Percentiles rank a stretch among this genome's conserved stretches.
phyloP scores from a whole-genome alignment of 106 monocot species.

The Dendrobium catenatum region DNA sequence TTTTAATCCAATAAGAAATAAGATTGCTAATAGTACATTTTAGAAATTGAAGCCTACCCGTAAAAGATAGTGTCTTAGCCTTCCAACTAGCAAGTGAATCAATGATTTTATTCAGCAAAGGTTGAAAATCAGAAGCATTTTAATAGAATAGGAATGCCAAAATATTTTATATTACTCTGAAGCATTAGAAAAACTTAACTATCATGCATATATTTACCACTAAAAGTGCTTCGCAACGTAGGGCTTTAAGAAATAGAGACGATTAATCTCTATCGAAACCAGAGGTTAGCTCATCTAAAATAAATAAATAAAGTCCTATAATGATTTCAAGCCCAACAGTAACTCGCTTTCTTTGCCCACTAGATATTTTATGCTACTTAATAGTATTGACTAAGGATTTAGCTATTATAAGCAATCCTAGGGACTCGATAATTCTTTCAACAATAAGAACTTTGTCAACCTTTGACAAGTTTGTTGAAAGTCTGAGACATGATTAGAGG shows the following conservation, averaged over 20 bases:
- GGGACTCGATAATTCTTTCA: conserved; percentile 91
- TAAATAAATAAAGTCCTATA: conserved; percentile 85
- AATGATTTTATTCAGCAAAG: too few relatives aligned
- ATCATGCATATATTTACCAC: conserved; percentile 89
- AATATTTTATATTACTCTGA: too few relatives aligned
- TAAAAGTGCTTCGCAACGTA: conserved; percentile 85
- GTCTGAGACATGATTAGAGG: conserved; percentile 30
- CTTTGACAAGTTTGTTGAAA: conserved; percentile 59
- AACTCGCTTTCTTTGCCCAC: conserved; percentile 91
- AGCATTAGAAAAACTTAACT: conserved; percentile 11
- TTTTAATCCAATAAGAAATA: too few relatives aligned
- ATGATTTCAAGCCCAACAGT: conserved; percentile 97
- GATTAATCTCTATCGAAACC: conserved; percentile 94
- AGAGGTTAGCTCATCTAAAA: conserved; percentile 95
- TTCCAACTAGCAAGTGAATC: too few relatives aligned
- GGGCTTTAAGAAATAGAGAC: conserved; percentile 72
- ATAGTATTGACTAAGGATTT: conserved; percentile 90
- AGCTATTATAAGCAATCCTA: conserved; percentile 66
- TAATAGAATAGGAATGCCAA: too few relatives aligned
- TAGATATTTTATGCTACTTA: conserved; percentile 89
- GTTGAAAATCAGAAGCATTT: too few relatives aligned
- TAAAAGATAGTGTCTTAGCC: too few relatives aligned
- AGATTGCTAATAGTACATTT: too few relatives aligned
- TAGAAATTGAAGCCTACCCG: too few relatives aligned
- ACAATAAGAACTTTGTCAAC: conserved; percentile 81